A percentile compares a stretch with the other conserved stretches of the same genome.
Conservation (phyloP, 345 rosid genomes). For the Gossypium sturtianum region DNA sequence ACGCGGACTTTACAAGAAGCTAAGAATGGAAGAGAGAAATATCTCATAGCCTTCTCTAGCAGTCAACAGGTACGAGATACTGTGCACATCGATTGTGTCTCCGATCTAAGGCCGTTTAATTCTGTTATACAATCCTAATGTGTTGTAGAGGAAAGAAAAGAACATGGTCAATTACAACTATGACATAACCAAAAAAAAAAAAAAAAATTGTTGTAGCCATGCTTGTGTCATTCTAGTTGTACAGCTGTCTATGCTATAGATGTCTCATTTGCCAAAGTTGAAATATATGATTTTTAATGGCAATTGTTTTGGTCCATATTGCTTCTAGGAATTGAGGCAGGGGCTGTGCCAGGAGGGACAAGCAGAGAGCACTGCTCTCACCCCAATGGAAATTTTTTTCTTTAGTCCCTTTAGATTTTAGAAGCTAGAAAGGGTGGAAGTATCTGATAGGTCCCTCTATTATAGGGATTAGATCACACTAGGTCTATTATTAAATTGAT, state of each 20-base stretch:
- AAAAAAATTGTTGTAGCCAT: background rate
- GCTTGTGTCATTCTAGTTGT: background rate
- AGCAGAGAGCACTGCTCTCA: too few species aligned
- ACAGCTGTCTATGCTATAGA: background rate
- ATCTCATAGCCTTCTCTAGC: background rate
- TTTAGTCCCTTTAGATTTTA: too few species aligned
- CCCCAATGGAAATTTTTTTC: too few species aligned
- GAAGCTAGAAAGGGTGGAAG: too few species aligned
- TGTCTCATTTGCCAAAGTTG: background rate
- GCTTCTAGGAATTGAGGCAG: background rate
- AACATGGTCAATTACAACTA: background rate
- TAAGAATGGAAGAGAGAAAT: slow-evolving; percentile 20
- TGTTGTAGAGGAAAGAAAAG: background rate
- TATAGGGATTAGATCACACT: too few species aligned
- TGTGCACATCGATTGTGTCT: background rate
- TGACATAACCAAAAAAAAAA: background rate
- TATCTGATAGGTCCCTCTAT: too few species aligned
- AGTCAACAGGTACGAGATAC: background rate
- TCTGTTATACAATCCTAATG: background rate
- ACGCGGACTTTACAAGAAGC: slow-evolving; percentile 20
- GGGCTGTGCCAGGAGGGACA: too few species aligned
- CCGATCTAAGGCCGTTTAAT: background rate
- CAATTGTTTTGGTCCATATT: background rate
- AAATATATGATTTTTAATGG: background rate
- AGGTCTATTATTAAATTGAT: too few species aligned